Evolutionary conservation across 2,329 filamentous ascomycete species (phyloP).

Genomic region (Calonectria pauciramosa): DNA sequence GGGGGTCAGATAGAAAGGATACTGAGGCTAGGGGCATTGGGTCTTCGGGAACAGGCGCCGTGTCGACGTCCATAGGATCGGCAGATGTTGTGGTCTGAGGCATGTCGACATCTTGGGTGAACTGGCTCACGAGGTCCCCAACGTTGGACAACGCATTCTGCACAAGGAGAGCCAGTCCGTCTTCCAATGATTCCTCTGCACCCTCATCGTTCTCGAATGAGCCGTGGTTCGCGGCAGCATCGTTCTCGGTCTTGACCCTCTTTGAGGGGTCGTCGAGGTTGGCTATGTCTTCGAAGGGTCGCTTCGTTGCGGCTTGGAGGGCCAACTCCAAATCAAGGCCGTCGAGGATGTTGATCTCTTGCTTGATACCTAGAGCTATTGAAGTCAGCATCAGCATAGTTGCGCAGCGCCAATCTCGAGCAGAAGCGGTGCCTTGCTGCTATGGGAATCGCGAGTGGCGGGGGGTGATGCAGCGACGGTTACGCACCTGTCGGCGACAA

Average conservation of each 20-base stretch:
- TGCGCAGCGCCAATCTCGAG: slow-evolving; percentile 22
- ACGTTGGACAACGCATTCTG: slow-evolving; percentile 58
- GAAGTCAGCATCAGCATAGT: slow-evolving; percentile 47
- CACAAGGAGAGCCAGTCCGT: slow-evolving; percentile 54
- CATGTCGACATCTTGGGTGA: slow-evolving; percentile 44
- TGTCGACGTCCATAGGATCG: slow-evolving; percentile 53
- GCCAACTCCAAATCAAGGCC: slow-evolving; percentile 52
- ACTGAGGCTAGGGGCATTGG: slow-evolving; percentile 42
- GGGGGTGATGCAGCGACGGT: slow-evolving; percentile 24
- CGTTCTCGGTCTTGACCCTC: slow-evolving; percentile 50
- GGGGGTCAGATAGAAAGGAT: slow-evolving; percentile 53
- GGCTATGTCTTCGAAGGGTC: slow-evolving; percentile 51
- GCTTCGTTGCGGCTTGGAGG: slow-evolving; percentile 54
- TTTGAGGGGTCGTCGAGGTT: slow-evolving; percentile 50
- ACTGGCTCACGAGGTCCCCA: slow-evolving; percentile 53
- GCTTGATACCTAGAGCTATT: slow-evolving; percentile 52
- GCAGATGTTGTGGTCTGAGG: slow-evolving; percentile 42
- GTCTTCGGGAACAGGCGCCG: slow-evolving; percentile 45
- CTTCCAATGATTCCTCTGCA: slow-evolving; percentile 50
- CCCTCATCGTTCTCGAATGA: slow-evolving; percentile 38
- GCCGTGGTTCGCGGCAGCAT: slow-evolving; percentile 35
- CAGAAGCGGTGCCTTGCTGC: slow-evolving; percentile 23
- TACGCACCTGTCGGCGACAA: slow-evolving; percentile 54
- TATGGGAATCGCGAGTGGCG: slow-evolving; percentile 20
- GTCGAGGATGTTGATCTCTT: slow-evolving; percentile 53